Percentiles rank a stretch among this genome's conserved stretches.
These are phyloP conservation scores for Hypsizygus marmoreus DNA, from an alignment of 768 basidiomycete species.

Conservation along the genomic window DNA sequence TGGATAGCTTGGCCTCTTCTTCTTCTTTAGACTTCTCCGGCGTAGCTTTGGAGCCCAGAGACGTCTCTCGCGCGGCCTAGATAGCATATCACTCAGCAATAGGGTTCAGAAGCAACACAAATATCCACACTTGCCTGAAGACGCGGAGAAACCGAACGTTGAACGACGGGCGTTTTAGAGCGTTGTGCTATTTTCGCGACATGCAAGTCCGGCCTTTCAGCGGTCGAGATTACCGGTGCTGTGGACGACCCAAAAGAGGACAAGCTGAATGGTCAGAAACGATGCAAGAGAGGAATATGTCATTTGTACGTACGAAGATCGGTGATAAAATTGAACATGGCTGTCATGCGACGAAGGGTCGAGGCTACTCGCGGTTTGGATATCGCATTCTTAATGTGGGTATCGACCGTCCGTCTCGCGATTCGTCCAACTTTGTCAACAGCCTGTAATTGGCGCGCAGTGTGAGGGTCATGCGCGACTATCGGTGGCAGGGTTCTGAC, in stretches of 20 bases:
- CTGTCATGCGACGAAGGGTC: conserved; percentile 68
- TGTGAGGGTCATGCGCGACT: conserved; percentile 8
- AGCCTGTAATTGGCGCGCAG: conserved; percentile 40
- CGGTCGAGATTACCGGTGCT: conserved; percentile 56
- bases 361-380: conserved; percentile 70
- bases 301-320: conserved; percentile 58
- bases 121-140: conserved; percentile 8
- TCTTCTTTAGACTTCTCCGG: too few species aligned
- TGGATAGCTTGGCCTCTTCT: conserved; percentile 9
- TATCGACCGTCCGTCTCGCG: conserved; percentile 67
- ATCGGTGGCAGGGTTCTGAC: conserved; percentile 33
- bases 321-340: conserved; percentile 66
- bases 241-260: conserved; percentile 13
- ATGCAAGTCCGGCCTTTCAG: conserved; percentile 46
- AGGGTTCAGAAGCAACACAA: conserved; percentile 5
- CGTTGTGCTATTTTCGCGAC: conserved; percentile 12
- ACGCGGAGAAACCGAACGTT: conserved; percentile 16
- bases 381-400: conserved; percentile 70
- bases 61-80: conserved; percentile 9
- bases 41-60: conserved; percentile 4
- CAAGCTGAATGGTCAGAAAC: conserved; percentile 11
- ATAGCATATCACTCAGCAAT: too few species aligned
- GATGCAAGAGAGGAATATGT: conserved; percentile 8
- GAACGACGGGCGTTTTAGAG: conserved; percentile 16
- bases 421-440: conserved; percentile 72